phyloP scores from a whole-genome alignment of 2,329 filamentous ascomycete species.

The Fragosphaeria purpurea region DNA sequence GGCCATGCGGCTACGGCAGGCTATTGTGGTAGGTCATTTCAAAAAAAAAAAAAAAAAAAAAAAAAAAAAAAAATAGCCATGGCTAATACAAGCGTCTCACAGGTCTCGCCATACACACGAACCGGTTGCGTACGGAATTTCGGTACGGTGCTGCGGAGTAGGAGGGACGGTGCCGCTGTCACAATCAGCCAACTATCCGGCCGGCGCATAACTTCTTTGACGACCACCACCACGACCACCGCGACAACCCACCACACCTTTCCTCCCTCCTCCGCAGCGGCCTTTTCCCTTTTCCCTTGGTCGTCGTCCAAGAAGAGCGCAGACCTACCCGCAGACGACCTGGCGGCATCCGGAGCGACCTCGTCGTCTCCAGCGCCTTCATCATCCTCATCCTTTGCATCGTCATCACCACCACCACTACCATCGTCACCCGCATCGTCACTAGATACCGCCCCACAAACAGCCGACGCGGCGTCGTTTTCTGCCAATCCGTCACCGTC shows the following conservation, averaged over 20 bases:
- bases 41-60: too few relatives aligned
- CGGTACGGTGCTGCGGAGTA: conserved; percentile 19
- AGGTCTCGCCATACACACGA: not conserved
- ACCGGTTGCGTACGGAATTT: conserved; percentile 13
- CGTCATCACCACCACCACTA: conserved; percentile 12
- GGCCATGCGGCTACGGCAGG: conserved; percentile 29
- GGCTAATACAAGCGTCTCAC: not conserved
- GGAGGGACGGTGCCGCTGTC: conserved; percentile 1
- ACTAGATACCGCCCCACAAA: conserved; percentile 1
- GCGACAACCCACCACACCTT: not conserved
- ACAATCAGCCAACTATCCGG: conserved; percentile 5
- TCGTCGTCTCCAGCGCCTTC: not conserved
- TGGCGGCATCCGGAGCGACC: not conserved
- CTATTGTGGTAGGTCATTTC: not conserved
- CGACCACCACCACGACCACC: not conserved
- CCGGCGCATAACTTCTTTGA: conserved; percentile 5
- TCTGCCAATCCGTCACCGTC: not conserved
- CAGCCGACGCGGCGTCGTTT: conserved; percentile 2
- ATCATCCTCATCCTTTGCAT: not conserved
- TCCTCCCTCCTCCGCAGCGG: conserved; percentile 7
- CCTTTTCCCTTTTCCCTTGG: conserved; percentile 13
- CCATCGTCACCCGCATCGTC: conserved; percentile 14
- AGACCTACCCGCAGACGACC: not conserved
- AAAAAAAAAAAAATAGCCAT: too few relatives aligned
- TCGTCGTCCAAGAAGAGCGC: conserved; percentile 1